These are phyloP conservation scores for Drosera capensis DNA, from an alignment of 148 eudicot species.

Conservation along the genomic window DNA sequence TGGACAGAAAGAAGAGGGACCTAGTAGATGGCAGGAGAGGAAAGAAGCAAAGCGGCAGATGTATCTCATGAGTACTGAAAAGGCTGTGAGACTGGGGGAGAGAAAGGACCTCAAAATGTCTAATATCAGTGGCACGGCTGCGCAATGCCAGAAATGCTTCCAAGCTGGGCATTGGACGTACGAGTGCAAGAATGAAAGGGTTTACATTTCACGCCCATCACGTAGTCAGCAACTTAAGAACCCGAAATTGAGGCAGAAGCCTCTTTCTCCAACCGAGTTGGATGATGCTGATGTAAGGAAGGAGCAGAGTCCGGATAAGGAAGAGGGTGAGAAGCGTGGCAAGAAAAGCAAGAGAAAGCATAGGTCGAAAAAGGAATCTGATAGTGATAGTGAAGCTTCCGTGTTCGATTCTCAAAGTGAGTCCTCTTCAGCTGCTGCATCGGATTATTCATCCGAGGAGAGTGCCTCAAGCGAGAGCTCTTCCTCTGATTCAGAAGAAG, in stretches of 20 bases:
- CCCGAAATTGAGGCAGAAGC: constrained; percentile 63
- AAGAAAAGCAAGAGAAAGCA: constrained; percentile 67
- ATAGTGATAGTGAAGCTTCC: constrained; percentile 55
- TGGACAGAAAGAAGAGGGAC: constrained; percentile 99
- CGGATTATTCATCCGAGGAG: constrained; percentile 49
- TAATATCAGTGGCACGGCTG: constrained; percentile 19
- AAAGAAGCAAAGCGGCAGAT: constrained; percentile 94
- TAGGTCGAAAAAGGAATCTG: constrained; percentile 43
- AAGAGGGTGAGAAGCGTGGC: constrained; percentile 26
- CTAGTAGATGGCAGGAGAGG: constrained; percentile 98
- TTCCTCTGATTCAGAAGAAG: constrained; percentile 61
- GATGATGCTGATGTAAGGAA: constrained; percentile 42
- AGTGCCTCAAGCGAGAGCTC: constrained; percentile 63
- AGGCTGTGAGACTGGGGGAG: constrained; percentile 74
- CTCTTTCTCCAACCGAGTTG: constrained; percentile 29
- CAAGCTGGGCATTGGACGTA: constrained; percentile 91
- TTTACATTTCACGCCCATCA: constrained; percentile 74
- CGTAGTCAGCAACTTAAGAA: constrained; percentile 75
- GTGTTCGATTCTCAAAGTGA: constrained; percentile 56
- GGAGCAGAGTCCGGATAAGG: constrained; percentile 19
- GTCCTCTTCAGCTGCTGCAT: constrained; percentile 39
- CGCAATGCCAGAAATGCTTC: constrained; percentile 87
- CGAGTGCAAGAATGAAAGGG: constrained; percentile 94
- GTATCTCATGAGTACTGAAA: constrained; percentile 95
- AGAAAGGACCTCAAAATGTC: constrained; percentile 51